phyloP scores from a whole-genome alignment of 1,284 basidiomycete genomes.

The Sanguinoderma infundibulare region DNA sequence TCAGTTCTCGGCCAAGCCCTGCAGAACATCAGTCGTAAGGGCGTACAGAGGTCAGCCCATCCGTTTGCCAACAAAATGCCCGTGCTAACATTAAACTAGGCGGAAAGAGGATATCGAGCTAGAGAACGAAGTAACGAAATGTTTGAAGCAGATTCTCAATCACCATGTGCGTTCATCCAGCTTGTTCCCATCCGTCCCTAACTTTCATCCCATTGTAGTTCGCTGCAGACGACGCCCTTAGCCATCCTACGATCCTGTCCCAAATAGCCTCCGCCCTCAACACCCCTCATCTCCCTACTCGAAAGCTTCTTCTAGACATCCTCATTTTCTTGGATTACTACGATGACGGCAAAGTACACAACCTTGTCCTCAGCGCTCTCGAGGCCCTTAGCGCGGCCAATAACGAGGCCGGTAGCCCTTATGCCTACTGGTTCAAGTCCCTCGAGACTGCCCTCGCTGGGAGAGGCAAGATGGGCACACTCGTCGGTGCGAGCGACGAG shows the following conservation, averaged over 20 bases:
- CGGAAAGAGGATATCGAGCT: slow-evolving; percentile 71
- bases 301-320: slow-evolving; percentile 84
- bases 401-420: slow-evolving; percentile 61
- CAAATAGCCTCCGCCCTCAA: slow-evolving; percentile 88
- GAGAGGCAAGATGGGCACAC: slow-evolving; percentile 92
- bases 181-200: not conserved
- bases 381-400: slow-evolving; percentile 71
- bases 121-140: slow-evolving; percentile 92
- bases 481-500: slow-evolving; percentile 94
- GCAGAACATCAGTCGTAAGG: slow-evolving; percentile 74
- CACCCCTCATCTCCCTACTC: slow-evolving; percentile 80
- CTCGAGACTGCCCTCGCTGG: slow-evolving; percentile 82
- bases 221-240: slow-evolving; percentile 80
- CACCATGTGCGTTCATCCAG: slow-evolving; percentile 53
- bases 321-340: slow-evolving; percentile 69
- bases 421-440: slow-evolving; percentile 91
- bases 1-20: slow-evolving; percentile 87
- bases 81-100: slow-evolving; percentile 40
- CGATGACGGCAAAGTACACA: slow-evolving; percentile 55
- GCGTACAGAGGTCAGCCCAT: slow-evolving; percentile 56
- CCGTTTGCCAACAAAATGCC: not conserved
- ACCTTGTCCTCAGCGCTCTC: slow-evolving; percentile 64
- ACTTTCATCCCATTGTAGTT: slow-evolving; percentile 43
- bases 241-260: slow-evolving; percentile 79
- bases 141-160: slow-evolving; percentile 86